These are phyloP conservation scores for Candida frijolesensis DNA, from an alignment of 1,139 yeast species.

Conservation along the genomic window DNA sequence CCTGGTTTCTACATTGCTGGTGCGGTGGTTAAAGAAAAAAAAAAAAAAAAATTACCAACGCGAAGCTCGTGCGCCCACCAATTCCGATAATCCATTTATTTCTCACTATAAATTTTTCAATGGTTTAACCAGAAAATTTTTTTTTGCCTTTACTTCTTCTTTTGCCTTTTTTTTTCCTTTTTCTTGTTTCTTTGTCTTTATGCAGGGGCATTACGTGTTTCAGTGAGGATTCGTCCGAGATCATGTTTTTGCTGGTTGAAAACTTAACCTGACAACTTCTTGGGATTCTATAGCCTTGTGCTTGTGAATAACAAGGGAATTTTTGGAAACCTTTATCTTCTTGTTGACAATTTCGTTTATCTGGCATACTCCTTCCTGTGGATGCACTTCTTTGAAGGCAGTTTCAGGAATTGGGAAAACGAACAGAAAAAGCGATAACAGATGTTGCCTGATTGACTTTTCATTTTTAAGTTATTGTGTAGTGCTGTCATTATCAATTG, in stretches of 20 bases:
- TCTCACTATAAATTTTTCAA: slow-evolving; percentile 10
- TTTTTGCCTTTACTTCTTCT: slow-evolving; percentile 4
- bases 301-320: slow-evolving; percentile 60
- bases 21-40: too few relatives aligned
- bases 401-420: neutral
- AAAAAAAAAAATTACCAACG: too few relatives aligned
- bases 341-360: neutral
- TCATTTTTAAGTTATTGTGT: slow-evolving; percentile 11
- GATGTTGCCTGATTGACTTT: slow-evolving; percentile 7
- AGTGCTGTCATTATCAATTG: slow-evolving; percentile 16
- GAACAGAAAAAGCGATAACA: neutral
- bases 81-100: neutral
- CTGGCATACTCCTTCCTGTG: neutral
- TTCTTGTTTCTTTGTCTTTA: slow-evolving; percentile 72
- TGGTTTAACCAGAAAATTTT: slow-evolving; percentile 5
- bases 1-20: too few relatives aligned
- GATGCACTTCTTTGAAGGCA: slow-evolving; percentile 41
- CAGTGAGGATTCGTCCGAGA: slow-evolving; percentile 99
- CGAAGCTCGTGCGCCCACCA: too few relatives aligned
- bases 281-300: slow-evolving; percentile 50
- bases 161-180: slow-evolving; percentile 7
- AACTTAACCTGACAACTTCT: slow-evolving; percentile 99
- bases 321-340: slow-evolving; percentile 56
- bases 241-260: slow-evolving; percentile 99
- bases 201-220: slow-evolving; percentile 99